Conservation (phyloP, 768 basidiomycete genomes). For the Collybia sp. region DNA sequence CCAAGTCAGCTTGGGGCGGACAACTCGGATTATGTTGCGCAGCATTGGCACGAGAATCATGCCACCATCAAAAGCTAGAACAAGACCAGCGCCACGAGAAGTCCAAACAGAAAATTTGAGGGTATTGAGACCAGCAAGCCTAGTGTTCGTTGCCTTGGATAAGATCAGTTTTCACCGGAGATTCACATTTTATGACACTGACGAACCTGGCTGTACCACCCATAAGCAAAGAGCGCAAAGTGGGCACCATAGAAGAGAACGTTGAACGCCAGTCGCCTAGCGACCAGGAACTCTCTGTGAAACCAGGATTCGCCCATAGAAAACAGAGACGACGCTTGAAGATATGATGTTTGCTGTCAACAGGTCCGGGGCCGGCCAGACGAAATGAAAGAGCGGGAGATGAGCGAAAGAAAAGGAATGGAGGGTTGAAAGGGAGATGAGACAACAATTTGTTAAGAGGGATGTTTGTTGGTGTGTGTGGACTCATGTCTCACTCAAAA, state of each 20-base stretch:
- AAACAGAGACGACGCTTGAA: conserved; percentile 13
- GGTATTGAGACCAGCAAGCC: conserved; percentile 70
- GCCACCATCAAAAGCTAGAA: conserved; percentile 81
- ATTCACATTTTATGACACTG: neutral
- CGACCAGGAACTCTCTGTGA: conserved; percentile 59
- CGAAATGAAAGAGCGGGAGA: conserved; percentile 17
- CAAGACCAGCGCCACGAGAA: conserved; percentile 89
- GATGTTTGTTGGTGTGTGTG: conserved; percentile 10
- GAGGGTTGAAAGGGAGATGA: conserved; percentile 13
- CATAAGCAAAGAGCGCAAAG: conserved; percentile 69
- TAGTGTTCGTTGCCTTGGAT: conserved; percentile 50
- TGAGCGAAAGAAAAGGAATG: conserved; percentile 16
- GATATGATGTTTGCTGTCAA: conserved; percentile 17
- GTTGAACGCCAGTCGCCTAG: conserved; percentile 67
- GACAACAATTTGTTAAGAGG: conserved; percentile 10
- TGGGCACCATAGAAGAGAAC: conserved; percentile 80
- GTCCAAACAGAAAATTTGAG: conserved; percentile 85
- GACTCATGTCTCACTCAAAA: neutral
- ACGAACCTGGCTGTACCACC: conserved; percentile 82
- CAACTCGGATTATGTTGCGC: conserved; percentile 79
- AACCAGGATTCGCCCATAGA: conserved; percentile 72
- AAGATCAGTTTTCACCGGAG: neutral
- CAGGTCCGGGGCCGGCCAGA: conserved; percentile 54
- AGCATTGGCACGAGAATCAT: conserved; percentile 87
- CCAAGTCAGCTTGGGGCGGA: conserved; percentile 79